These are phyloP conservation scores for Sphaerobolus stellatus DNA, from an alignment of 1,284 basidiomycete species.

Conservation along the genomic window DNA sequence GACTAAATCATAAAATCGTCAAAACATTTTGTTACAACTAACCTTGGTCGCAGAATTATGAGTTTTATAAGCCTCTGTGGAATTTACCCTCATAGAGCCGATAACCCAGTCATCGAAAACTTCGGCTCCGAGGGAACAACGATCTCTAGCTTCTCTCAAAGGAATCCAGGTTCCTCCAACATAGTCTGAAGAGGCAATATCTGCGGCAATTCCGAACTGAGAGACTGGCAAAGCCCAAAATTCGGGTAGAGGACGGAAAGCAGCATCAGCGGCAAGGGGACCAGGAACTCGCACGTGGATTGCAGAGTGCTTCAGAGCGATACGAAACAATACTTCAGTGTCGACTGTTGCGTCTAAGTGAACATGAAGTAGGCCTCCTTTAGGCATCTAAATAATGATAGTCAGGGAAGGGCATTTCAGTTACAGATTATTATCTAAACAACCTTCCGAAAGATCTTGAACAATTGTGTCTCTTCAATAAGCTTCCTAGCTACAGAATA, in stretches of 20 bases:
- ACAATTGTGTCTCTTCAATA: constrained; percentile 59
- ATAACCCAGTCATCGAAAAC: constrained; percentile 69
- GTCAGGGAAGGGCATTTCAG: background rate
- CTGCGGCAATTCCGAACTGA: constrained; percentile 31
- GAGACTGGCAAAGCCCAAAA: constrained; percentile 45
- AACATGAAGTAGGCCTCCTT: constrained; percentile 68
- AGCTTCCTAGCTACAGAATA: constrained; percentile 47
- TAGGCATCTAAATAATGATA: constrained; percentile 54
- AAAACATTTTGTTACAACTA: constrained; percentile 7
- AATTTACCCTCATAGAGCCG: constrained; percentile 59
- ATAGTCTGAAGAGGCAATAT: constrained; percentile 49
- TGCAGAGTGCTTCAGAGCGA: constrained; percentile 54
- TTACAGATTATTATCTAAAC: background rate
- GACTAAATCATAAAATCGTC: background rate
- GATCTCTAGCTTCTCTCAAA: constrained; percentile 49
- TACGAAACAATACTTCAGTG: constrained; percentile 45
- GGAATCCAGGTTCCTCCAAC: constrained; percentile 50
- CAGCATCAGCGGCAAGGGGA: constrained; percentile 38
- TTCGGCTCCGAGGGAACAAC: constrained; percentile 47
- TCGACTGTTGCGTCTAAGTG: constrained; percentile 72
- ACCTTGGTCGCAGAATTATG: constrained; percentile 69
- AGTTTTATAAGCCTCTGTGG: constrained; percentile 65
- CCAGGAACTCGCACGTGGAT: constrained; percentile 53
- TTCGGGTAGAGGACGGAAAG: constrained; percentile 41
- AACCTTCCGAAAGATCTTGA: constrained; percentile 59